Base-by-base conservation (phyloP, 2,329 filamentous ascomycete species). In the Colletotrichum truncatum region DNA sequence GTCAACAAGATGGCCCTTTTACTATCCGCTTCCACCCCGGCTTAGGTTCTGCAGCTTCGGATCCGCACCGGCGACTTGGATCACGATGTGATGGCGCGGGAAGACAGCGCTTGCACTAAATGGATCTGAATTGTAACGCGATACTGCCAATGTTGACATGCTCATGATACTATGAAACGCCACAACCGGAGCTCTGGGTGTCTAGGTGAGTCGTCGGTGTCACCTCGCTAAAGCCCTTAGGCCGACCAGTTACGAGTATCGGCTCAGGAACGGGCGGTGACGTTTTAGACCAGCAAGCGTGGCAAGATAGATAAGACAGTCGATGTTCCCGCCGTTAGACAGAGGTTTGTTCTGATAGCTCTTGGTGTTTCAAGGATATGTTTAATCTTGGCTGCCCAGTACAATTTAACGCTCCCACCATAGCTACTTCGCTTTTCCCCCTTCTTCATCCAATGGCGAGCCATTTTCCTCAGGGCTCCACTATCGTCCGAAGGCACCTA, bases 41-140 rank as follows among this genome's bases (percentile, higher is more conserved):
- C 16, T 28, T 54, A 16, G 43, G 28, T 56, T 62, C 63, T 56
- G 51, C 49, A 55, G 57, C 63, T 51, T 66, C 63, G 63, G 51
- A 66, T 62, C 57, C 43, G 63, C 57, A 62, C 43, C 51, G 57
- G 56, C 38, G 62, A 61, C 39, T 48, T 41, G 34, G 39, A 36
- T 14, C 38, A 32, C 46, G 57, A 53, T 45, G 34, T 28, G 32
- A 65, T 54, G 21, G 56, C 34, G 62, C 62, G 62, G 62, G 57
- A 43, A 6, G 30, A 11, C 51, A 45, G 41, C 26, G 26, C 39
- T 54, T 53, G 32, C 25, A 28, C 18, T 57, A 36, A 28, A 28
- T 30, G 36, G 51, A 53, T 53, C 34, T 52, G 49, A 18, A 16
- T 28, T 48, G 55, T 6, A 16, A 21, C 18, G 5, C 11, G n/a